These are phyloP conservation scores for Mortierella sp. DNA, from an alignment of 371 early-diverging fungal species.

Conservation along the genomic window DNA sequence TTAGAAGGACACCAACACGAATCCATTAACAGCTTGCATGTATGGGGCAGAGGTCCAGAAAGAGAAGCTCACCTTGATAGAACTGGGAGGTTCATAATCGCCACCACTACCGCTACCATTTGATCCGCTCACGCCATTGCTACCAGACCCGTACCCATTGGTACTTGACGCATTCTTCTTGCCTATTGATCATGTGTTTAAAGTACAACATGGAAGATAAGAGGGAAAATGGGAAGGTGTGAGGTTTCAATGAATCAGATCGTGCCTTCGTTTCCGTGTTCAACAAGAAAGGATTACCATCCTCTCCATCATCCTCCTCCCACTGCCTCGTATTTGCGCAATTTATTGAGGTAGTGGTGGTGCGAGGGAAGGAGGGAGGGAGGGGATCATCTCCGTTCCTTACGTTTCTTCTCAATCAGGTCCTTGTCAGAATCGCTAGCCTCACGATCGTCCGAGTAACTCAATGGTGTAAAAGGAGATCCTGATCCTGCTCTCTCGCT, in stretches of 20 bases:
- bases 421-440: constrained; percentile 53
- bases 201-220: too few relatives aligned
- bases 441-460: constrained; percentile 50
- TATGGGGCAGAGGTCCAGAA: too few relatives aligned
- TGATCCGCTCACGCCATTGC: constrained; percentile 11
- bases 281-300: too few relatives aligned
- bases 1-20: neutral
- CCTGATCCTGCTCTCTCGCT: constrained; percentile 53
- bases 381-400: too few relatives aligned
- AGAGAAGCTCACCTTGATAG: constrained; percentile 18
- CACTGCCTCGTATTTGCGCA: too few relatives aligned
- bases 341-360: too few relatives aligned
- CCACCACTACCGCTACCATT: constrained; percentile 26
- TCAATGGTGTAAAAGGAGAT: constrained; percentile 53
- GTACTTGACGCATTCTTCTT: constrained; percentile 28
- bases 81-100: constrained; percentile 21
- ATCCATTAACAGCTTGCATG: neutral
- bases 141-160: constrained; percentile 9
- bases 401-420: constrained; percentile 51
- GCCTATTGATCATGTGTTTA: too few relatives aligned
- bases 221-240: too few relatives aligned
- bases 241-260: too few relatives aligned
- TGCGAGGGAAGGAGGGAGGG: too few relatives aligned
- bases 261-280: too few relatives aligned
- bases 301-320: too few relatives aligned